Evolutionary conservation across 495 filamentous ascomycete genomes (phyloP).

Genomic region (Talaromyces thailandensis): DNA sequence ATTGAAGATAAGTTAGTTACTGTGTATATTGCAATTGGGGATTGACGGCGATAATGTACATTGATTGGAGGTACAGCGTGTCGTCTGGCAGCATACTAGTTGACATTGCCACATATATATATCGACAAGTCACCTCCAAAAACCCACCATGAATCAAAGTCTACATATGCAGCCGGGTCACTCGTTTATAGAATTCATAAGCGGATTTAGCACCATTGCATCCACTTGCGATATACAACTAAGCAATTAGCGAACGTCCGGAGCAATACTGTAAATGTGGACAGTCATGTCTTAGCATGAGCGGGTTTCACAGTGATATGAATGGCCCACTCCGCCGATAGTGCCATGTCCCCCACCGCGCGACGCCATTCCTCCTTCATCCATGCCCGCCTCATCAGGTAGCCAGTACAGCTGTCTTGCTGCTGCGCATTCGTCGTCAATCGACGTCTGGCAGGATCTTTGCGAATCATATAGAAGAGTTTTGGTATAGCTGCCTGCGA

Average conservation of each 20-base stretch:
- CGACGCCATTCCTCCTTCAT: slow-evolving; percentile 3
- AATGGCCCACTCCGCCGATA: slow-evolving; percentile 3
- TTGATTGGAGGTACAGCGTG: no score
- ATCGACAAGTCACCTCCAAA: not conserved
- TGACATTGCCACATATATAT: no score
- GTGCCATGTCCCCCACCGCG: slow-evolving; percentile 7
- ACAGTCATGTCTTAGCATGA: not conserved
- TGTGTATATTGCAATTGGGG: not conserved
- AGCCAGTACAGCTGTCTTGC: slow-evolving; percentile 4
- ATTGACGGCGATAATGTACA: no score
- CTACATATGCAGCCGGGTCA: not conserved
- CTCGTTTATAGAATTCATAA: not conserved
- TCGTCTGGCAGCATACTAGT: no score
- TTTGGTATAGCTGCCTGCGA: not conserved
- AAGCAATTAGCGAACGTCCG: not conserved
- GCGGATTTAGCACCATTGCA: no score
- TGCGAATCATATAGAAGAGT: not conserved
- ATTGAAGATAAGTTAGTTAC: not conserved
- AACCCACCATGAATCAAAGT: not conserved
- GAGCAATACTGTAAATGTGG: not conserved
- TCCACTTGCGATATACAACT: no score
- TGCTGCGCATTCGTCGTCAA: slow-evolving; percentile 5
- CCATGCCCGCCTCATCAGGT: slow-evolving; percentile 4
- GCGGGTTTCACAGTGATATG: not conserved
- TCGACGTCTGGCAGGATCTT: slow-evolving; percentile 2